These are phyloP conservation scores for Dipodascopsis tothii DNA, from an alignment of 805 yeast species.

Conservation along the genomic window DNA sequence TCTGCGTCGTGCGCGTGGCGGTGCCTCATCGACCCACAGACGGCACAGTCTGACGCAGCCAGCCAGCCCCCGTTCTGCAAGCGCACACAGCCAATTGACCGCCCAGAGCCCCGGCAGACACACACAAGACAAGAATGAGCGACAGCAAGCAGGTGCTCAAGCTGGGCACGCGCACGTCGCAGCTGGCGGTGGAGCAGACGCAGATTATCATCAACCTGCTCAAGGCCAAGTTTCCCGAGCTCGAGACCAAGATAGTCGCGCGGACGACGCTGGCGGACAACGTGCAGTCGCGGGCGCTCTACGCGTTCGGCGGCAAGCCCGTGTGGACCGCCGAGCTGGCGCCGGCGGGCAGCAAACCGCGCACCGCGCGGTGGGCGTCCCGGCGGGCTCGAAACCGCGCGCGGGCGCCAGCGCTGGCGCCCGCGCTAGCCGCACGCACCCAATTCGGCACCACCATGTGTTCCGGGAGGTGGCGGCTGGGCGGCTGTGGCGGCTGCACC, in stretches of 20 bases:
- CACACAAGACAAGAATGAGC: not conserved
- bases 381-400: too few relatives aligned
- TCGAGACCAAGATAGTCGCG: conserved; percentile 69
- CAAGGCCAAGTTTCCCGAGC: conserved; percentile 51
- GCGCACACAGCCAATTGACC: not conserved
- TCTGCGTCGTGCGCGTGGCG: too few relatives aligned
- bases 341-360: too few relatives aligned
- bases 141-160: conserved; percentile 3
- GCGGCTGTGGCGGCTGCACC: too few relatives aligned
- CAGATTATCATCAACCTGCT: conserved; percentile 62
- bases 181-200: conserved; percentile 80
- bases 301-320: conserved; percentile 92
- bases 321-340: conserved; percentile 96
- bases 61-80: not conserved
- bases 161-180: conserved; percentile 83
- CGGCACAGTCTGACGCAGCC: not conserved
- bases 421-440: too few relatives aligned
- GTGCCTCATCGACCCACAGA: not conserved
- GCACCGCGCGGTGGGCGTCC: too few relatives aligned
- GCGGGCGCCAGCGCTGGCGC: too few relatives aligned
- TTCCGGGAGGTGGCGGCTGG: too few relatives aligned
- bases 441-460: too few relatives aligned
- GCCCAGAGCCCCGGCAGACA: not conserved
- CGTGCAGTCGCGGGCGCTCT: conserved; percentile 73
- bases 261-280: conserved; percentile 86